Percentiles rank a stretch among this genome's conserved stretches.
Evolutionary conservation across 805 yeast genomes (phyloP).

Genomic region (Yarrowia yakushimensis): DNA sequence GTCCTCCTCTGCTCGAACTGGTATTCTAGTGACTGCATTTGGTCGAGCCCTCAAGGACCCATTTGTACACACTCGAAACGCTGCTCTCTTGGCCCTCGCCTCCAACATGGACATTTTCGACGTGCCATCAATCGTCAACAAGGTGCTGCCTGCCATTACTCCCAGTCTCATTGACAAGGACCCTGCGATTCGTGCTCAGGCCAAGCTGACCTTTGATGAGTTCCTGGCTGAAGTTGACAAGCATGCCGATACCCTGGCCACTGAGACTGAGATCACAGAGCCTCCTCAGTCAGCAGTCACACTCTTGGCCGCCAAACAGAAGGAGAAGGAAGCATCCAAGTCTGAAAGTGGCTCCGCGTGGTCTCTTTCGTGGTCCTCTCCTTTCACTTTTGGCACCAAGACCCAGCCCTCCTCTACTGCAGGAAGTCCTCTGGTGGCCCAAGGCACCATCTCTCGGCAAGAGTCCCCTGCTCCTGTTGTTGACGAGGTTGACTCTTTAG

Average conservation of each 20-base stretch:
- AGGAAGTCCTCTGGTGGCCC: constrained; percentile 2
- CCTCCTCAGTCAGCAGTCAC: constrained; percentile 9
- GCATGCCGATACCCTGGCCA: constrained; percentile 2
- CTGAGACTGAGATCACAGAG: constrained; percentile 7
- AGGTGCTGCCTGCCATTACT: constrained; percentile 78
- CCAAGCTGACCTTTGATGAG: constrained; percentile 60
- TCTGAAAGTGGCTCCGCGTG: constrained; percentile 2
- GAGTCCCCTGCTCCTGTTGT: constrained; percentile 8
- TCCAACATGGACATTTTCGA: constrained; percentile 61
- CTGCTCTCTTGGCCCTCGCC: constrained; percentile 72
- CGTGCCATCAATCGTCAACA: constrained; percentile 72
- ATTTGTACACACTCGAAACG: constrained; percentile 66
- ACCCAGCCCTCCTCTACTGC: constrained; percentile 11
- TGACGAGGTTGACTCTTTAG: background rate
- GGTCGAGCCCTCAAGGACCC: constrained; percentile 79
- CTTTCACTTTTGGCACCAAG: constrained; percentile 15
- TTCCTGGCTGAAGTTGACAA: constrained; percentile 54
- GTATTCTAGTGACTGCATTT: constrained; percentile 82
- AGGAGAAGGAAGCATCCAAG: constrained; percentile 12
- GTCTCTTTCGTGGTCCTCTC: constrained; percentile 21
- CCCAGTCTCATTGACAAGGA: constrained; percentile 78
- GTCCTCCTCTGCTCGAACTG: constrained; percentile 55
- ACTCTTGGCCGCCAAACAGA: background rate
- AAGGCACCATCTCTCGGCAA: constrained; percentile 14
- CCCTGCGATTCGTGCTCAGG: constrained; percentile 64